Evolutionary conservation across 2,329 filamentous ascomycete species (phyloP).

Genomic region (Verticillium isaacii): DNA sequence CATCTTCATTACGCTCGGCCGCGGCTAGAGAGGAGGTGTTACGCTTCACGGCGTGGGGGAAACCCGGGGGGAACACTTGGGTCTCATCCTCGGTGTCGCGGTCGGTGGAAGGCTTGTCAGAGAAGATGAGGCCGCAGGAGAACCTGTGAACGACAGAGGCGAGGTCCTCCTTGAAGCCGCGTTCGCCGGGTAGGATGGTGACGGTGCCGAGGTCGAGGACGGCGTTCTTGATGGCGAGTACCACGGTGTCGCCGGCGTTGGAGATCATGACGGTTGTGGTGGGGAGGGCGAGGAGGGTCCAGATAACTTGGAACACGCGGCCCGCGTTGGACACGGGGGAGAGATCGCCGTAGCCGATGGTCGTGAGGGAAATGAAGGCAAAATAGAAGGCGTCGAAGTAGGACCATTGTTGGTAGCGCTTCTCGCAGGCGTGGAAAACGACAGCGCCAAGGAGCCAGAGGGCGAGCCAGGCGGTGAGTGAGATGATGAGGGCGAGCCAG

Average conservation of each 20-base stretch:
- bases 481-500: constrained; percentile 70
- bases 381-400: constrained; percentile 87
- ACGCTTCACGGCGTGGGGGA: constrained; percentile 3
- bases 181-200: constrained; percentile 57
- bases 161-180: constrained; percentile 38
- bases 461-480: constrained; percentile 61
- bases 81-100: constrained; percentile 23
- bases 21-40: neutral
- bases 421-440: constrained; percentile 59
- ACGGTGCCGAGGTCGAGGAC: constrained; percentile 53
- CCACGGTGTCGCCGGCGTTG: constrained; percentile 79
- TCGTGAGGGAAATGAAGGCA: constrained; percentile 70
- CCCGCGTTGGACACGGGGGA: constrained; percentile 73
- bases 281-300: constrained; percentile 80
- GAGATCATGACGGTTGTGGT: constrained; percentile 84
- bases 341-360: constrained; percentile 82
- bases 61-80: constrained; percentile 11
- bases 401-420: constrained; percentile 53
- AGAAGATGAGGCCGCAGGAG: constrained; percentile 8
- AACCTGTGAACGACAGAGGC: constrained; percentile 28
- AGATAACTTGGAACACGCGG: constrained; percentile 87
- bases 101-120: neutral
- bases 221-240: constrained; percentile 53
- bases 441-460: constrained; percentile 79
- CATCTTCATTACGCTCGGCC: neutral